phyloP scores from a whole-genome alignment of 2,329 filamentous ascomycete species.

The Aureobasidium subglaciale region DNA sequence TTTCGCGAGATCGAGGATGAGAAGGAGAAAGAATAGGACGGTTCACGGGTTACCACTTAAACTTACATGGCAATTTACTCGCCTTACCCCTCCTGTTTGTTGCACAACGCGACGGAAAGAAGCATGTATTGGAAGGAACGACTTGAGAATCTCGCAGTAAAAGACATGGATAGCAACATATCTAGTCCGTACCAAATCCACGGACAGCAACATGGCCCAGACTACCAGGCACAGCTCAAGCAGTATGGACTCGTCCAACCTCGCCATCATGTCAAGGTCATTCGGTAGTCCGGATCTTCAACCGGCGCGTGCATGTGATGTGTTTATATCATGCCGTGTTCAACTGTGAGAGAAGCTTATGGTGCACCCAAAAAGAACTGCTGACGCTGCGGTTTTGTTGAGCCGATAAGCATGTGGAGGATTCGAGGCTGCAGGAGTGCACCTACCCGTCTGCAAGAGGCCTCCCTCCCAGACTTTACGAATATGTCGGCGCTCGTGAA shows the following conservation, averaged over 20 bases:
- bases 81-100: constrained; percentile 1
- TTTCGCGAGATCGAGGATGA: too few relatives aligned
- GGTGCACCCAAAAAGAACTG: neutral
- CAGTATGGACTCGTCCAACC: neutral
- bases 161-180: too few relatives aligned
- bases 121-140: neutral
- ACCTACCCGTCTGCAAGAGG: neutral
- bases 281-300: neutral
- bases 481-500: too few relatives aligned
- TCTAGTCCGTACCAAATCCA: too few relatives aligned
- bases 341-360: neutral
- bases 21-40: neutral
- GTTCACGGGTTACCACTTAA: neutral
- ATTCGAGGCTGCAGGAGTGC: neutral
- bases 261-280: neutral
- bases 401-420: neutral
- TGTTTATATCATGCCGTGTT: neutral
- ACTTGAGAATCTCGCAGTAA: neutral
- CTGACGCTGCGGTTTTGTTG: neutral
- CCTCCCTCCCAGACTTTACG: neutral
- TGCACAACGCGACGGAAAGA: neutral
- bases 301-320: too few relatives aligned
- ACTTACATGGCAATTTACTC: neutral
- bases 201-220: neutral
- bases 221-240: neutral